A percentile compares a stretch with the other conserved stretches of the same genome.
These are phyloP conservation scores for Colletotrichum aenigma DNA, from an alignment of 2,329 filamentous ascomycete species.

Conservation along the genomic window DNA sequence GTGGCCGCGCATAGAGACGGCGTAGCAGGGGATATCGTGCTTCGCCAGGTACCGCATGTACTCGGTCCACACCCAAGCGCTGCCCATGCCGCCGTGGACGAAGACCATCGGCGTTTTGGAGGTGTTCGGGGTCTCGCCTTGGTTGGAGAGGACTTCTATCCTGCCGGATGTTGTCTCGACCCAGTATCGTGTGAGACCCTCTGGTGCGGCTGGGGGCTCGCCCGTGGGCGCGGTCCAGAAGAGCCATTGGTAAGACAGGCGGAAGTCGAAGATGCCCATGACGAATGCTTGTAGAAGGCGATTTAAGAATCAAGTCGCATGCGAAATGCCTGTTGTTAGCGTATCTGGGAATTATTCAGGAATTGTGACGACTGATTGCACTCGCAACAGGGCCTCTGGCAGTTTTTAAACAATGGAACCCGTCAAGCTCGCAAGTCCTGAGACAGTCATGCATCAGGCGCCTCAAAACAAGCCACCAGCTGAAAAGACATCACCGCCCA, in stretches of 20 bases:
- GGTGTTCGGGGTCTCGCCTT: conserved; percentile 25
- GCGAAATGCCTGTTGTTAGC: not conserved
- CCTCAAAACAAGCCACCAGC: not conserved
- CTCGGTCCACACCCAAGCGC: conserved; percentile 55
- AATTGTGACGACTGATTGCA: not conserved
- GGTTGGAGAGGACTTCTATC: conserved; percentile 54
- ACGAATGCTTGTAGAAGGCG: not conserved
- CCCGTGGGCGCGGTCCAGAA: conserved; percentile 30
- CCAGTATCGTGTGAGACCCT: conserved; percentile 46
- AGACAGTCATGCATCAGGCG: not conserved
- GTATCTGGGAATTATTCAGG: not conserved
- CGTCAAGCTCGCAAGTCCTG: not conserved
- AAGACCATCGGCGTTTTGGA: conserved; percentile 49
- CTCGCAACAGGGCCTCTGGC: not conserved
- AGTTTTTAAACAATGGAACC: not conserved
- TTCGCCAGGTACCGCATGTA: conserved; percentile 54
- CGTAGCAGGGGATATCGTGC: conserved; percentile 52
- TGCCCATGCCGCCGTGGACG: conserved; percentile 59
- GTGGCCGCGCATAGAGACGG: conserved; percentile 56
- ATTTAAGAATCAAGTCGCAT: not conserved
- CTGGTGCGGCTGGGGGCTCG: conserved; percentile 34
- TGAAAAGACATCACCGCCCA: not conserved
- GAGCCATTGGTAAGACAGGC: conserved; percentile 35
- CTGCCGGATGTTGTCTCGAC: conserved; percentile 46
- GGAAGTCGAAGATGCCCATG: conserved; percentile 27